Percentiles rank a stretch among this genome's conserved stretches.
Conservation (phyloP, 805 yeast species). For the Pichia membranifaciens region DNA sequence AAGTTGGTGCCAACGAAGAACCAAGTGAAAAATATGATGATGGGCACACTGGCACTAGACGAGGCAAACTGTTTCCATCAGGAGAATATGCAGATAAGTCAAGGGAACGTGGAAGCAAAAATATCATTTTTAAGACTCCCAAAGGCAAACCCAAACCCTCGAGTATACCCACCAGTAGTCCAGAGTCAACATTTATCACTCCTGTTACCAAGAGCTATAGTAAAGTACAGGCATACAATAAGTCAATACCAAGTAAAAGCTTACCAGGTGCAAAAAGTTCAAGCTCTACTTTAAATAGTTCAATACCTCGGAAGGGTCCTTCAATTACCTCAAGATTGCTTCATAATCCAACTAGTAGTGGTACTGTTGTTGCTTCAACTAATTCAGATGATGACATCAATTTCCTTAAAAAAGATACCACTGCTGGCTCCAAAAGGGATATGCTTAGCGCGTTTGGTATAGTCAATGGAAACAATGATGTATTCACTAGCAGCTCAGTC, state of each 20-base stretch:
- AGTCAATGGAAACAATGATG: not conserved
- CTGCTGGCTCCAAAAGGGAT: slow-evolving; percentile 2
- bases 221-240: slow-evolving; percentile 30
- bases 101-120: not conserved
- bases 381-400: not conserved
- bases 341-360: slow-evolving; percentile 5
- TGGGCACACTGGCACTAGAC: not conserved
- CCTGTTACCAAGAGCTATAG: slow-evolving; percentile 19
- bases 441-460: slow-evolving; percentile 5
- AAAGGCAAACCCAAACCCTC: slow-evolving; percentile 9
- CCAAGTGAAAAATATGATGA: not conserved
- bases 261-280: slow-evolving; percentile 6
- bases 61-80: not conserved
- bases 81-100: not conserved
- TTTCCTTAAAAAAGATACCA: not conserved
- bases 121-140: slow-evolving; percentile 18
- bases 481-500: not conserved
- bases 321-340: slow-evolving; percentile 28
- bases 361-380: not conserved
- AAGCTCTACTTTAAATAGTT: slow-evolving; percentile 23
- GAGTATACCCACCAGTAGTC: slow-evolving; percentile 20
- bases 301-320: slow-evolving; percentile 24
- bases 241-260: slow-evolving; percentile 32
- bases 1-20: too few species aligned
- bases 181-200: slow-evolving; percentile 17